These are phyloP conservation scores for Paradendryphiella salina DNA, from an alignment of 2,329 filamentous ascomycete genomes.

Conservation along the genomic window DNA sequence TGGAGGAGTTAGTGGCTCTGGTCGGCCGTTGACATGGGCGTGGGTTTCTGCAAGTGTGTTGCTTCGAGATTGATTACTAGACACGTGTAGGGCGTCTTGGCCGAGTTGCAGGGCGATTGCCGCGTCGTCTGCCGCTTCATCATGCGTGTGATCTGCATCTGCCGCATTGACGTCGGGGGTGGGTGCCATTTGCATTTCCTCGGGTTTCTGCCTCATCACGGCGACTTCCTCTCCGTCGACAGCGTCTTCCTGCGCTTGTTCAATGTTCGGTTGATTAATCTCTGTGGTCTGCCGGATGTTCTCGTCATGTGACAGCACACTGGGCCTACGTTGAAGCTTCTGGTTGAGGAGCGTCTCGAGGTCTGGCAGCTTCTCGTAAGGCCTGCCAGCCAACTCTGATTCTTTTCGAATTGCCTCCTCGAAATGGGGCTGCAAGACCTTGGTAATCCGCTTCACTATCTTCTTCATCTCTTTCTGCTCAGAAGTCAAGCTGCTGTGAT, in stretches of 20 bases:
- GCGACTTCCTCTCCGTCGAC: conserved; percentile 20
- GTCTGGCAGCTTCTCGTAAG: conserved; percentile 72
- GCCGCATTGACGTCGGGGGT: conserved; percentile 42
- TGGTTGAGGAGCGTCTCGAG: conserved; percentile 73
- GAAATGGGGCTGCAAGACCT: conserved; percentile 74
- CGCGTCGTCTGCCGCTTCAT: conserved; percentile 43
- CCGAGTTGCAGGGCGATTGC: conserved; percentile 43
- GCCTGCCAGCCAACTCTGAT: conserved; percentile 73
- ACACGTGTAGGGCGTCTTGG: conserved; percentile 33
- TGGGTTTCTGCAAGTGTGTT: conserved; percentile 31
- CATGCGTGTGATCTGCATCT: conserved; percentile 34
- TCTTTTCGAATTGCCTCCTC: conserved; percentile 78
- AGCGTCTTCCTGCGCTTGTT: conserved; percentile 16
- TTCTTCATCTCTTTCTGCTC: conserved; percentile 82
- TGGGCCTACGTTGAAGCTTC: conserved; percentile 59
- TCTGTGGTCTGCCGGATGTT: conserved; percentile 31
- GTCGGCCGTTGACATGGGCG: conserved; percentile 21
- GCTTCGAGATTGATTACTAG: conserved; percentile 15
- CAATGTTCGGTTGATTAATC: conserved; percentile 12
- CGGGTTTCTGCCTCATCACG: conserved; percentile 21
- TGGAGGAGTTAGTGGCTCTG: conserved; percentile 66
- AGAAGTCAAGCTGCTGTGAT: conserved; percentile 49
- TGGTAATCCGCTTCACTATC: conserved; percentile 87
- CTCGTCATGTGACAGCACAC: conserved; percentile 34
- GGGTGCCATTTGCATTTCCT: conserved; percentile 37